Evolutionary conservation across 768 basidiomycete genomes (phyloP).

Genomic region (Multifurca ochricompacta): DNA sequence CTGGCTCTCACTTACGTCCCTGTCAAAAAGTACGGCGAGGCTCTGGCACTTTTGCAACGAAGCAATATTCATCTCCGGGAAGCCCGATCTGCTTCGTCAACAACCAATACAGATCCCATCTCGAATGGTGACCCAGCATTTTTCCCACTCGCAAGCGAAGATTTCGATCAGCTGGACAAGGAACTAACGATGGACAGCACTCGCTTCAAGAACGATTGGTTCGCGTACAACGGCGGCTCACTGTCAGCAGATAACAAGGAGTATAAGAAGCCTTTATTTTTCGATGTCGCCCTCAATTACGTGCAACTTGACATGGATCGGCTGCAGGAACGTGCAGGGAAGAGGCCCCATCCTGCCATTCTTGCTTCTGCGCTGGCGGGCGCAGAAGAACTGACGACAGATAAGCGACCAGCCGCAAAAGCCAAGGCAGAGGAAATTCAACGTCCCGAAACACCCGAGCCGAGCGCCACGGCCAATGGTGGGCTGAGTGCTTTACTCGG

Average conservation of each 20-base stretch:
- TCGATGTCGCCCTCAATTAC: constrained; percentile 92
- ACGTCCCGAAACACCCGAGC: constrained; percentile 44
- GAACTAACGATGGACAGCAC: constrained; percentile 40
- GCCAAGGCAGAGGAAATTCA: constrained; percentile 51
- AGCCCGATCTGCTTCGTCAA: constrained; percentile 44
- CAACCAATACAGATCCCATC: constrained; percentile 41
- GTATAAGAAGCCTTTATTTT: constrained; percentile 83
- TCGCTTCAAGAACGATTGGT: constrained; percentile 68
- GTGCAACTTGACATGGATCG: constrained; percentile 79
- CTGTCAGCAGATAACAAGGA: constrained; percentile 34
- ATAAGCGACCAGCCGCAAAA: constrained; percentile 44
- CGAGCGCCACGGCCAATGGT: constrained; percentile 35
- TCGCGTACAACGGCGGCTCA: constrained; percentile 65
- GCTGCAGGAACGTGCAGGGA: constrained; percentile 64
- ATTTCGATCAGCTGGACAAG: constrained; percentile 46
- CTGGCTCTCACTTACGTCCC: constrained; percentile 69
- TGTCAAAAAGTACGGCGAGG: constrained; percentile 64
- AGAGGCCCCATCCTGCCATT: constrained; percentile 30
- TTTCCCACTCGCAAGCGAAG: constrained; percentile 43
- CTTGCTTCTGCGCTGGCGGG: constrained; percentile 23
- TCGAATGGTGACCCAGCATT: constrained; percentile 37
- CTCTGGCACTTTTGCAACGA: constrained; percentile 62
- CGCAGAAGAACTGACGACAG: constrained; percentile 26
- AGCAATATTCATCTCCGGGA: constrained; percentile 70
- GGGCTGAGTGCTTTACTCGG: constrained; percentile 64